Conservation (phyloP, 768 basidiomycete species). For the Termitomyces sp. region DNA sequence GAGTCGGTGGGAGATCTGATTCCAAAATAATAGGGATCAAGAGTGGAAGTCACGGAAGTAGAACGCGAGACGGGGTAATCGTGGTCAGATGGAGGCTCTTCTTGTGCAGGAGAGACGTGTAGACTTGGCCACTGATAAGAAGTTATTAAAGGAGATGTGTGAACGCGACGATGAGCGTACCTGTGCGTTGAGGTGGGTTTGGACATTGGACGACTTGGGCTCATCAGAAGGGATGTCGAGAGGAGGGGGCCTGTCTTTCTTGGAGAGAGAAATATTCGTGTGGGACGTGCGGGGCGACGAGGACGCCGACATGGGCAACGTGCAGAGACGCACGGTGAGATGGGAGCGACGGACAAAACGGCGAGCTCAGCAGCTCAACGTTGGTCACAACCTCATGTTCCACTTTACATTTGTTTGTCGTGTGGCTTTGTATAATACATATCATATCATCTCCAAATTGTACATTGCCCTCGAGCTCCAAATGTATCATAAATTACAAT, state of each 20-base stretch:
- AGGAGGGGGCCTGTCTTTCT: constrained; percentile 47
- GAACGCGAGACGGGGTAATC: constrained; percentile 56
- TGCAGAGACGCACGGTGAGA: constrained; percentile 18
- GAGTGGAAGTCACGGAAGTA: constrained; percentile 69
- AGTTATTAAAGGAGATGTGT: constrained; percentile 14
- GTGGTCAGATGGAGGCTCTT: constrained; percentile 34
- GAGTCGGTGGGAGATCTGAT: constrained; percentile 64
- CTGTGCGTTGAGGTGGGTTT: constrained; percentile 25
- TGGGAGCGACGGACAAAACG: constrained; percentile 6
- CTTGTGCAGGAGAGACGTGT: constrained; percentile 37
- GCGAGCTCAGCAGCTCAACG: constrained; percentile 11
- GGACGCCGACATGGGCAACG: constrained; percentile 34
- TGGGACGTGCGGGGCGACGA: constrained; percentile 31
- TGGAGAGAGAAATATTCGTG: constrained; percentile 31
- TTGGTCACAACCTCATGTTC: constrained; percentile 29
- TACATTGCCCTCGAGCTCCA: no score
- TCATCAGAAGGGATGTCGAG: constrained; percentile 41
- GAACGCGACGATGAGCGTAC: constrained; percentile 20
- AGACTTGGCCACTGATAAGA: constrained; percentile 12
- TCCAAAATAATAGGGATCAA: constrained; percentile 89
- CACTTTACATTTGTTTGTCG: constrained; percentile 31
- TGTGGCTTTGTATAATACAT: constrained; percentile 13
- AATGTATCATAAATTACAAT: no score
- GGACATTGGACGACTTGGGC: constrained; percentile 31
- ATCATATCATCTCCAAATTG: neutral